These are phyloP conservation scores for Sporothrix euskadiensis DNA, from an alignment of 2,329 filamentous ascomycete genomes.

Conservation along the genomic window DNA sequence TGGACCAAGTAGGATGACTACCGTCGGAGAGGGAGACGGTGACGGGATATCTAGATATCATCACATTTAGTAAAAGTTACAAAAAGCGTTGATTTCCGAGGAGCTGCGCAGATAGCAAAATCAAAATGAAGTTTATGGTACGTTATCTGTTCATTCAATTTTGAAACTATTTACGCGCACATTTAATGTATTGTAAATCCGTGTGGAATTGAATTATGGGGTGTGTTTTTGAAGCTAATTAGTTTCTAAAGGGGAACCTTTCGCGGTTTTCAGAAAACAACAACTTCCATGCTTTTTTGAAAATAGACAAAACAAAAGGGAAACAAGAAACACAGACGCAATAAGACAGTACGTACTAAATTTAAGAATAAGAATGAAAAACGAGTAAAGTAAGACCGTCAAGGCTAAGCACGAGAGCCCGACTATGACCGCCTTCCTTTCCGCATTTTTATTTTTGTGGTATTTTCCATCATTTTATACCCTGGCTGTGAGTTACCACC, in stretches of 20 bases:
- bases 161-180: too few species aligned
- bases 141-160: too few species aligned
- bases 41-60: background rate
- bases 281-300: background rate
- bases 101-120: background rate
- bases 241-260: background rate
- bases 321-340: background rate
- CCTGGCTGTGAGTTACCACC: conserved; percentile 14
- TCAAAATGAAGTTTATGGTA: background rate
- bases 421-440: too few species aligned
- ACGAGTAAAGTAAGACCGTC: background rate
- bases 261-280: background rate
- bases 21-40: conserved; percentile 43
- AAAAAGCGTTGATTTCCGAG: background rate
- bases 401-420: too few species aligned
- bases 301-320: background rate
- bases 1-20: conserved; percentile 64
- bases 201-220: background rate
- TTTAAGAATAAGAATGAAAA: background rate
- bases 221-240: conserved; percentile 8
- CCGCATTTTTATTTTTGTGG: background rate
- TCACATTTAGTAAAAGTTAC: background rate
- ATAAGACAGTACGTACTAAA: conserved; percentile 40
- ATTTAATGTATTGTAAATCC: background rate
- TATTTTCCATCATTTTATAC: background rate